These are phyloP conservation scores for Pistacia atlantica DNA, from an alignment of 345 rosid genomes.

Conservation along the genomic window DNA sequence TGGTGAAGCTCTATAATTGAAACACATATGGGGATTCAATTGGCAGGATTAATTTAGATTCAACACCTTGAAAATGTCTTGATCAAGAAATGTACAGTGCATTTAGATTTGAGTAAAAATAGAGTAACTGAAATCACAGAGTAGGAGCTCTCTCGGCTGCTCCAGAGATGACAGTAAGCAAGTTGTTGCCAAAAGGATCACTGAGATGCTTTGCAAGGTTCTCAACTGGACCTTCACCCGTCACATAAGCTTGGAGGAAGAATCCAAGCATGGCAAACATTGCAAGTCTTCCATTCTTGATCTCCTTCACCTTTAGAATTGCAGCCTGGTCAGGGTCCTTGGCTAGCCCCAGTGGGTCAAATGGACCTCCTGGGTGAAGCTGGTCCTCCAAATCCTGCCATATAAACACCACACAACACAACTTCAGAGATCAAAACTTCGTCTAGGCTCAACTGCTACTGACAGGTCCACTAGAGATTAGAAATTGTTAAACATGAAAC, in stretches of 20 bases:
- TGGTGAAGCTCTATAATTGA: neutral
- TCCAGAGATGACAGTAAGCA: slow-evolving; percentile 88
- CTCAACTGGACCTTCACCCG: slow-evolving; percentile 98
- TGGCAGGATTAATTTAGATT: neutral
- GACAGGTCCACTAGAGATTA: too few relatives aligned
- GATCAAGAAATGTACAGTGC: slow-evolving; percentile 17
- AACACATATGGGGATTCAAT: neutral
- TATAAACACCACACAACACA: neutral
- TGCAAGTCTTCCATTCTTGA: slow-evolving; percentile 92
- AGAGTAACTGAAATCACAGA: slow-evolving; percentile 44
- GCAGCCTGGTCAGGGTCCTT: slow-evolving; percentile 96
- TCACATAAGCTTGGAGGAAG: slow-evolving; percentile 84
- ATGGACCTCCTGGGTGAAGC: slow-evolving; percentile 98
- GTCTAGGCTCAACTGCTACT: too few relatives aligned
- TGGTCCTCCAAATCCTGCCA: slow-evolving; percentile 85
- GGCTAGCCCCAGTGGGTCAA: slow-evolving; percentile 93
- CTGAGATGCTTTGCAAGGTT: slow-evolving; percentile 88
- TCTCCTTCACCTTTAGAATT: slow-evolving; percentile 91
- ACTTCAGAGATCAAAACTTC: too few relatives aligned
- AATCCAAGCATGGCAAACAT: slow-evolving; percentile 96
- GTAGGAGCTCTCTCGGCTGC: slow-evolving; percentile 83
- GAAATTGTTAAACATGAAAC: too few relatives aligned
- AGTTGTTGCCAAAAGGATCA: slow-evolving; percentile 97
- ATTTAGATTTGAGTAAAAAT: neutral
- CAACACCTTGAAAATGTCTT: slow-evolving; percentile 13